These are phyloP conservation scores for Chaetomium olivaceum DNA, from an alignment of 2,329 filamentous ascomycete genomes.

Conservation along the genomic window DNA sequence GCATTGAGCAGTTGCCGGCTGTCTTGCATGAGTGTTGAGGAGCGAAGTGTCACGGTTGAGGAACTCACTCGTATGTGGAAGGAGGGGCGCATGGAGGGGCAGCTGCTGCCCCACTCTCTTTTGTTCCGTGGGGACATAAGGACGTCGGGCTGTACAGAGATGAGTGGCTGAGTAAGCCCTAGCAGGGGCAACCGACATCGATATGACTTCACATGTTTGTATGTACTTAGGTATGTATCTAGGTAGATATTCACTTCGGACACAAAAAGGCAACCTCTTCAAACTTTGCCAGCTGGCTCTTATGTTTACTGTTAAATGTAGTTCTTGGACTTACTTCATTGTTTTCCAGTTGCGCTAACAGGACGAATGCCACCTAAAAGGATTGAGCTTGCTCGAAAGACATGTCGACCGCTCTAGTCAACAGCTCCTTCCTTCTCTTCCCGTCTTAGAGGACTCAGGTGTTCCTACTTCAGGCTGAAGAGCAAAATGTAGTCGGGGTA, in stretches of 20 bases:
- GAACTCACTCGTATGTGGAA: background rate
- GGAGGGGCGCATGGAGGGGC: conserved; percentile 2
- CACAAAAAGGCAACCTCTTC: background rate
- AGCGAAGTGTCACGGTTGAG: background rate
- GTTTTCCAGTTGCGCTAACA: background rate
- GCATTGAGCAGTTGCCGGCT: background rate
- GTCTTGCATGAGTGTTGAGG: background rate
- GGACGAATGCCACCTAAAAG: background rate
- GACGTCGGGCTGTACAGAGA: too few species aligned
- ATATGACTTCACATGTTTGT: background rate
- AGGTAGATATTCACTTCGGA: too few species aligned
- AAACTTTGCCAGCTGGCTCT: background rate
- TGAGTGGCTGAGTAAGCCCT: background rate
- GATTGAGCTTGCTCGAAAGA: background rate
- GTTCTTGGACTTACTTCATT: background rate
- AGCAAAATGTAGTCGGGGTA: background rate
- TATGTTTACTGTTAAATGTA: background rate
- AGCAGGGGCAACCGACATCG: background rate
- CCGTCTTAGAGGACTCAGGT: background rate
- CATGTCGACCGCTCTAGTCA: background rate
- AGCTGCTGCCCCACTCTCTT: background rate
- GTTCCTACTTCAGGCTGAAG: too few species aligned
- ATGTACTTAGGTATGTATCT: too few species aligned
- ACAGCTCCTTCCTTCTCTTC: conserved; percentile 6
- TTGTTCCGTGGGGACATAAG: background rate